Base-by-base conservation (phyloP, 1,139 yeast species). In the Sugiyamaella novakii region DNA sequence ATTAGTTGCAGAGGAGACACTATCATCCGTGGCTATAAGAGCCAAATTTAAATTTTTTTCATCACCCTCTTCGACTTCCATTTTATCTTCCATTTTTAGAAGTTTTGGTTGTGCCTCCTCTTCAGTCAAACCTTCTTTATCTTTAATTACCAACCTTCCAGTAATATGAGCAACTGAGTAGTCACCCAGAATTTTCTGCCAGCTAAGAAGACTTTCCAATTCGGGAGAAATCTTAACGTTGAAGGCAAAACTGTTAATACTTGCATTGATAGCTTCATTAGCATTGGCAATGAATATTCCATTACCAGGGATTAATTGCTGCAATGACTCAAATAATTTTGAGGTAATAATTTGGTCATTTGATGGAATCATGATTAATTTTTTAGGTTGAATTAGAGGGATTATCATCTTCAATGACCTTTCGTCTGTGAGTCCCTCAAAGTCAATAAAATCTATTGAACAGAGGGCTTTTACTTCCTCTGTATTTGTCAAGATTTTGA, bases 131-230 rank as follows among this genome's bases (percentile, higher is more conserved):
- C n/a, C n/a, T 21, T 34, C 29, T 30, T 31, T 35, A 18, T 31
- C 70, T 38, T 72, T 75, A 30, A 76, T 67, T 50, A 78, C 80
- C 29, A 87, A 70, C 54, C 80, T 81, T 36, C 98, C 98, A 38
- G 77, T 73, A 3, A 91, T 84, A 59, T 87, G 94, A 0, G 97
- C 92, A 31, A 92, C 83, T 15, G 85, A 76, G 63, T 84, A 87
- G 34, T 87, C 87, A 34, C 88, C 91, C 37, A 87, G 82, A 52
- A 86, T 82, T 54, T 78, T 78, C 64, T 91, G 96, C 98, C 98
- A 92, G 51, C 78, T 77, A 51, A 92, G 72, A 19, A 74, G 68
- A 21, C 74, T 72, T n/a, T 81, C 79, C 40, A 92, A 69, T 8
- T 75, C 75, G 17, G 84, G 85, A 54, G 88, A 91, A 37, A 92